phyloP scores from a whole-genome alignment of 1,284 basidiomycete genomes.

The Cryptococcus maquisensis region DNA sequence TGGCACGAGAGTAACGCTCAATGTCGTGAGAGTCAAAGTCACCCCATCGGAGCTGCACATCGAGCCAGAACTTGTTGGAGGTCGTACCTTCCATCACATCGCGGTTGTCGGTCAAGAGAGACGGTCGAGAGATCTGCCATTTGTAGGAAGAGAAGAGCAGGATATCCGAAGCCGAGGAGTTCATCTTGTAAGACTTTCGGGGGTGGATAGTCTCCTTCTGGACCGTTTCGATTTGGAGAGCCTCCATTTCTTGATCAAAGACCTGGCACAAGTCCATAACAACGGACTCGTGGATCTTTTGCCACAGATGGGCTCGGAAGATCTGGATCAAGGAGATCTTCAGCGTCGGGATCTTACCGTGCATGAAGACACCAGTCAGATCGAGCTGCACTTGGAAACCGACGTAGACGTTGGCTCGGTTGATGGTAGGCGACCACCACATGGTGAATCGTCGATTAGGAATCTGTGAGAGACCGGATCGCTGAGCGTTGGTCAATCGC shows the following conservation, averaged over 20 bases:
- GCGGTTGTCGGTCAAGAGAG: slow-evolving; percentile 91
- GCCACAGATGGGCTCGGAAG: slow-evolving; percentile 99
- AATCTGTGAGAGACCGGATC: slow-evolving; percentile 73
- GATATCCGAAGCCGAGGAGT: slow-evolving; percentile 89
- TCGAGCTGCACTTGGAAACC: slow-evolving; percentile 99
- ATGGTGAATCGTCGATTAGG: slow-evolving; percentile 99
- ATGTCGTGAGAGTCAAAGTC: slow-evolving; percentile 99
- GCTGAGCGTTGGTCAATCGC: slow-evolving; percentile 60
- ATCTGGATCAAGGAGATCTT: slow-evolving; percentile 94
- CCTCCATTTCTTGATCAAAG: slow-evolving; percentile 97
- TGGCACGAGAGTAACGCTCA: slow-evolving; percentile 93
- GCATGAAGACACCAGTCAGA: slow-evolving; percentile 72
- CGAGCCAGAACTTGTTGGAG: slow-evolving; percentile 98
- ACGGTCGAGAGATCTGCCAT: slow-evolving; percentile 98
- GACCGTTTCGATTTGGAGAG: slow-evolving; percentile 96
- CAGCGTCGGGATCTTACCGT: slow-evolving; percentile 38
- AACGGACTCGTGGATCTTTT: slow-evolving; percentile 71
- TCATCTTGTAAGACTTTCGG: slow-evolving; percentile 99
- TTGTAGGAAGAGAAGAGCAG: slow-evolving; percentile 95
- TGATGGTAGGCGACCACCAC: slow-evolving; percentile 94
- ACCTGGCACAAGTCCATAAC: slow-evolving; percentile 99
- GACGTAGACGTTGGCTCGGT: slow-evolving; percentile 97
- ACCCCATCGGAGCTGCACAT: slow-evolving; percentile 97
- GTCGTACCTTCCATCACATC: slow-evolving; percentile 96
- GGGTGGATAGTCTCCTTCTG: slow-evolving; percentile 99